phyloP scores from a whole-genome alignment of 345 rosid genomes.

The Geranium rotundifolium region DNA sequence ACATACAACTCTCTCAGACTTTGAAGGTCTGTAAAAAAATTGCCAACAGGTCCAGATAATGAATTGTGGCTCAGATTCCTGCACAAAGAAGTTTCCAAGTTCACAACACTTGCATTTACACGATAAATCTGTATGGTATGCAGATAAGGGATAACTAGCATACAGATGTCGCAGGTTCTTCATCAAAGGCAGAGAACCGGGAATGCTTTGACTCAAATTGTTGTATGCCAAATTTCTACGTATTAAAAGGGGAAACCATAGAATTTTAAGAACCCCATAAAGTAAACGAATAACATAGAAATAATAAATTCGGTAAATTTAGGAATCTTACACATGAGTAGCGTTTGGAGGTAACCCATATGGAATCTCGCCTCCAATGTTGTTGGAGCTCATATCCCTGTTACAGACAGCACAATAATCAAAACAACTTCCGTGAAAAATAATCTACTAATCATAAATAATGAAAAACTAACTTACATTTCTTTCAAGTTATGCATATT shows the following conservation, averaged over 20 bases:
- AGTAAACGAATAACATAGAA: background rate
- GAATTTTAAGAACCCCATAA: background rate
- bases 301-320: background rate
- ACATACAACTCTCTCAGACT: conserved; percentile 67
- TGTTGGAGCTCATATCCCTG: conserved; percentile 77
- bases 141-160: conserved; percentile 12
- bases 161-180: conserved; percentile 58
- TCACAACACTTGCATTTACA: conserved; percentile 1
- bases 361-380: conserved; percentile 65
- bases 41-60: conserved; percentile 73
- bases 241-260: background rate
- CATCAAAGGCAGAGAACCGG: conserved; percentile 49
- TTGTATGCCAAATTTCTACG: conserved; percentile 74
- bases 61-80: conserved; percentile 85
- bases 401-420: conserved; percentile 2
- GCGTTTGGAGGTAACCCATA: conserved; percentile 60
- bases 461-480: conserved; percentile 33
- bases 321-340: conserved; percentile 57
- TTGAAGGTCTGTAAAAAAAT: conserved; percentile 58
- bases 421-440: conserved; percentile 1
- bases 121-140: background rate
- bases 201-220: conserved; percentile 51
- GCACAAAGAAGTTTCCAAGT: conserved; percentile 9
- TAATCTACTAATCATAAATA: background rate
- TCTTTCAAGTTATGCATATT: conserved; percentile 56